A percentile compares a stretch with the other conserved stretches of the same genome.
Conservation (phyloP, 148 eudicot species). For the Fagopyrum tataricum region DNA sequence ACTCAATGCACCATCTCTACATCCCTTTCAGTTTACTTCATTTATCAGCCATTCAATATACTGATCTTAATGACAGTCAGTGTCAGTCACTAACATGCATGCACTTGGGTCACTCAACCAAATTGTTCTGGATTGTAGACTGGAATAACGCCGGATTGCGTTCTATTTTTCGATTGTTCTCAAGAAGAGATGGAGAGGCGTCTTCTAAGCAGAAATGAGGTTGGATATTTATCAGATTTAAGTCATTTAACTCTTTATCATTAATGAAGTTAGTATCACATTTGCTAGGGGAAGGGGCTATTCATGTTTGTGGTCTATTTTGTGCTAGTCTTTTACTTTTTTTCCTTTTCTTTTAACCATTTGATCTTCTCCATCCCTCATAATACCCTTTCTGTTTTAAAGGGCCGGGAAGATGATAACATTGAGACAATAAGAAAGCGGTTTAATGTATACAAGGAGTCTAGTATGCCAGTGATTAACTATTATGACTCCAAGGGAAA, state of each 20-base stretch:
- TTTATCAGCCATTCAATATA: background rate
- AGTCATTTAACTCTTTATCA: background rate
- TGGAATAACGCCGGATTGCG: constrained; percentile 17
- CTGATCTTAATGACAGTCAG: background rate
- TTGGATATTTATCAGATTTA: background rate
- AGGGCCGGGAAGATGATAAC: constrained; percentile 69
- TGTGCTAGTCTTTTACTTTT: background rate
- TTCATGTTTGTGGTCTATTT: background rate
- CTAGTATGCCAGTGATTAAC: constrained; percentile 63
- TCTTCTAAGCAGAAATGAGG: constrained; percentile 15
- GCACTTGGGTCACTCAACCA: background rate
- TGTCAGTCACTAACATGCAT: background rate
- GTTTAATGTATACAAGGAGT: constrained; percentile 56
- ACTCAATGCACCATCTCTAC: background rate
- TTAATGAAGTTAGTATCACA: background rate
- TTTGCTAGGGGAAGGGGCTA: background rate
- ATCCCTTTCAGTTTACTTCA: background rate
- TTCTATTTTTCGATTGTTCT: constrained; percentile 21
- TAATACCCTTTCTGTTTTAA: background rate
- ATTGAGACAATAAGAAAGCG: constrained; percentile 58
- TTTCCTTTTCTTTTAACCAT: background rate
- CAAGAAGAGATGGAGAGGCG: constrained; percentile 24
- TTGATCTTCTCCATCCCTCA: background rate
- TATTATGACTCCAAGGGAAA: constrained; percentile 52
- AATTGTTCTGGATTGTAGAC: constrained; percentile 13